Evolutionary conservation across 805 yeast genomes (phyloP).

Genomic region (Komagataella pastoris): DNA sequence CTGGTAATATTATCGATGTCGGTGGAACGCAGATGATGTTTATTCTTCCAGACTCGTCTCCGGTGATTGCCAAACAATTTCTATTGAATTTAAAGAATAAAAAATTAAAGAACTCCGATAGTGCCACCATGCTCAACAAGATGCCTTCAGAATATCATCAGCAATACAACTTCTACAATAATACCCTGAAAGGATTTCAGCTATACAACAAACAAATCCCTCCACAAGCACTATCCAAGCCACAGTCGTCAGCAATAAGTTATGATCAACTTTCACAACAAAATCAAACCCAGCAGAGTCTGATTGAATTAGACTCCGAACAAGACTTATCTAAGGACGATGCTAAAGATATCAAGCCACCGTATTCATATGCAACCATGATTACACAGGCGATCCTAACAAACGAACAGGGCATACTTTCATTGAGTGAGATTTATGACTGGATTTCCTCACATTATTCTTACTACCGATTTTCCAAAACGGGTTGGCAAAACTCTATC

Average conservation of each 20-base stretch:
- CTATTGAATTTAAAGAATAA: conserved; percentile 20
- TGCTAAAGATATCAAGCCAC: conserved; percentile 89
- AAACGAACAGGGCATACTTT: conserved; percentile 75
- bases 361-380: conserved; percentile 95
- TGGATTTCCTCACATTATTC: conserved; percentile 87
- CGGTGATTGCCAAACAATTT: conserved; percentile 43
- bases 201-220: conserved; percentile 25
- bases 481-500: conserved; percentile 98
- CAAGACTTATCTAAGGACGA: conserved; percentile 79
- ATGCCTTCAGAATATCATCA: background rate
- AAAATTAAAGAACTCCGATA: conserved; percentile 6
- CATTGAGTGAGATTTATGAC: conserved; percentile 81
- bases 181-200: conserved; percentile 31
- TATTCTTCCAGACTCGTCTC: conserved; percentile 83
- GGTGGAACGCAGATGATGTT: conserved; percentile 99
- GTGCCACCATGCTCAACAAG: background rate
- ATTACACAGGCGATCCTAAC: conserved; percentile 93
- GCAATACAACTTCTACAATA: conserved; percentile 1
- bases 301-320: conserved; percentile 6
- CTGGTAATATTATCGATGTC: conserved; percentile 87
- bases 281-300: background rate
- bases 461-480: conserved; percentile 79
- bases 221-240: background rate
- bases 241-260: background rate
- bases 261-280: conserved; percentile 10